phyloP scores from a whole-genome alignment of 2,329 filamentous ascomycete species.

The Colletotrichum somersetense region DNA sequence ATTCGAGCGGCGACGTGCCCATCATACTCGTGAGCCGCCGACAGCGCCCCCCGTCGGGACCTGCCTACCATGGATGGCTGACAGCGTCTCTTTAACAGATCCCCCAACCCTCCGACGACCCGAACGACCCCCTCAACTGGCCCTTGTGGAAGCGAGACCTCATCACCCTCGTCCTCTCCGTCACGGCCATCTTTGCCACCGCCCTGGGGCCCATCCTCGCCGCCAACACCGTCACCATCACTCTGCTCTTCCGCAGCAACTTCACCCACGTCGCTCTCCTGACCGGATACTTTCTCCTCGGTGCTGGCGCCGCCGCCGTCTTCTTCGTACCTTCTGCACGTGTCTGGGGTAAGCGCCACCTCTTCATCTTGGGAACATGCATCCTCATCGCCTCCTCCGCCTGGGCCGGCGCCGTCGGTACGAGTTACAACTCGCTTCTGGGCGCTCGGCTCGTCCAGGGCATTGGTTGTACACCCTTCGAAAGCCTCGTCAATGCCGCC shows the following conservation, averaged over 20 bases:
- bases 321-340: conserved; percentile 89
- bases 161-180: conserved; percentile 82
- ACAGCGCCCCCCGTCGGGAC: not conserved
- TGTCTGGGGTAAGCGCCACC: conserved; percentile 92
- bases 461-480: conserved; percentile 87
- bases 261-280: conserved; percentile 85
- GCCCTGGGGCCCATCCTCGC: conserved; percentile 89
- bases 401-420: conserved; percentile 80
- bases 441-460: conserved; percentile 89
- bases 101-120: conserved; percentile 91
- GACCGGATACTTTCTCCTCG: conserved; percentile 89
- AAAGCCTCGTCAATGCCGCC: conserved; percentile 88
- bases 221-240: conserved; percentile 85
- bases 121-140: conserved; percentile 90
- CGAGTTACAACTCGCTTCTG: conserved; percentile 78
- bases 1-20: conserved; percentile 72
- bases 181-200: conserved; percentile 85
- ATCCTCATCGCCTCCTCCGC: conserved; percentile 80
- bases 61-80: conserved; percentile 9
- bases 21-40: conserved; percentile 77
- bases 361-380: conserved; percentile 82
- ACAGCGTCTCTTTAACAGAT: conserved; percentile 50
- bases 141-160: conserved; percentile 86
- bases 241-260: conserved; percentile 71
- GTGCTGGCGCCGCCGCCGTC: conserved; percentile 83